Evolutionary conservation across 371 early-diverging fungal genomes (phyloP).

Genomic region (Dinochytrium kinnereticum): DNA sequence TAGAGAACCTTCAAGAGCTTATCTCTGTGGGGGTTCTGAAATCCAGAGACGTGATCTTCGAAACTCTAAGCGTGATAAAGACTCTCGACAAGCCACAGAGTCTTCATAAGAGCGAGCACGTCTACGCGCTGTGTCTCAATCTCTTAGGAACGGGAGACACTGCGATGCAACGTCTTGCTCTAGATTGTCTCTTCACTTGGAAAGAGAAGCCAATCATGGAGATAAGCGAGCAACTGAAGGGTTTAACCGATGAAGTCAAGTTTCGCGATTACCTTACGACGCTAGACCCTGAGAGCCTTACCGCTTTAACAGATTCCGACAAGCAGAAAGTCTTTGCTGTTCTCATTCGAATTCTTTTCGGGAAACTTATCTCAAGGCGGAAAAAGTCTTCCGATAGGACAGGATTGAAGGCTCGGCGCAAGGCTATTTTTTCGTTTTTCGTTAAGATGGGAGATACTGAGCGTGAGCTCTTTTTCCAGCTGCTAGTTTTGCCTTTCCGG

Average conservation of each 20-base stretch:
- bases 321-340: slow-evolving; percentile 52
- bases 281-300: slow-evolving; percentile 53
- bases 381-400: slow-evolving; percentile 66
- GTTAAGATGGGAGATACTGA: slow-evolving; percentile 69
- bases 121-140: slow-evolving; percentile 69
- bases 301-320: background rate
- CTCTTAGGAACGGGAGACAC: slow-evolving; percentile 82
- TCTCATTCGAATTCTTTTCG: slow-evolving; percentile 85
- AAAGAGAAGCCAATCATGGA: slow-evolving; percentile 67
- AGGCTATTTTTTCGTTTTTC: slow-evolving; percentile 80
- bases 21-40: slow-evolving; percentile 9
- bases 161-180: slow-evolving; percentile 75
- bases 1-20: slow-evolving; percentile 19
- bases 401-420: slow-evolving; percentile 71
- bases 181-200: slow-evolving; percentile 86
- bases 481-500: slow-evolving; percentile 81
- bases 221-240: slow-evolving; percentile 76
- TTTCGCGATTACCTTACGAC: slow-evolving; percentile 88
- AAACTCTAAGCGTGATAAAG: slow-evolving; percentile 77
- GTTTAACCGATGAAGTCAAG: slow-evolving; percentile 78
- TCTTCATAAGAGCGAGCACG: slow-evolving; percentile 55
- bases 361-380: slow-evolving; percentile 78
- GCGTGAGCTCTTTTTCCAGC: slow-evolving; percentile 71
- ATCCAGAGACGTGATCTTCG: slow-evolving; percentile 49
- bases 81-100: slow-evolving; percentile 70